phyloP scores from a whole-genome alignment of 176 grass and related monocot genomes.

The barley (Hordeum vulgare) region DNA sequence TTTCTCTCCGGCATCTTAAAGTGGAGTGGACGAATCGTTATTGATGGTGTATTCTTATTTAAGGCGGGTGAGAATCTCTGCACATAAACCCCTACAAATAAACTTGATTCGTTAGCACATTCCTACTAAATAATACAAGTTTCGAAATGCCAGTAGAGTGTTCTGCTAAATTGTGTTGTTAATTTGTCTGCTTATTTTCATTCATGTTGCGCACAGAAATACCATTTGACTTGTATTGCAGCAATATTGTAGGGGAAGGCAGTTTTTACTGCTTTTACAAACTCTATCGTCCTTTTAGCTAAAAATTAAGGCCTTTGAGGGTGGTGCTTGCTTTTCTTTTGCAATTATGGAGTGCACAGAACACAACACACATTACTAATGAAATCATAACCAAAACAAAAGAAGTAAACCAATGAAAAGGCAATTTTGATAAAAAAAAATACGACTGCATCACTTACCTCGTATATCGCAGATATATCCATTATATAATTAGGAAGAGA shows the following conservation, averaged over 20 bases:
- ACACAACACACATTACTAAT: background rate
- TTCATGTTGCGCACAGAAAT: background rate
- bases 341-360: background rate
- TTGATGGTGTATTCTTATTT: conserved; percentile 31
- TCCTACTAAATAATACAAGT: background rate
- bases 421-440: background rate
- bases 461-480: background rate
- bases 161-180: background rate
- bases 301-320: background rate
- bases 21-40: conserved; percentile 35
- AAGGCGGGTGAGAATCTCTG: conserved; percentile 26
- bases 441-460: background rate
- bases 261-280: background rate
- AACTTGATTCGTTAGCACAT: background rate
- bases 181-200: background rate
- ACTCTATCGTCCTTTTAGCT: background rate
- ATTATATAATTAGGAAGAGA: background rate
- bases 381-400: background rate
- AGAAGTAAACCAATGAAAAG: background rate
- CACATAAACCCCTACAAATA: conserved; percentile 51
- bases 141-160: background rate
- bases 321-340: background rate
- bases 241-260: background rate
- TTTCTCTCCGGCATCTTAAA: conserved; percentile 37
- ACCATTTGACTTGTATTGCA: background rate